Evolutionary conservation across 495 filamentous ascomycete genomes (phyloP).

Genomic region (Hypoxylon subgilvum): DNA sequence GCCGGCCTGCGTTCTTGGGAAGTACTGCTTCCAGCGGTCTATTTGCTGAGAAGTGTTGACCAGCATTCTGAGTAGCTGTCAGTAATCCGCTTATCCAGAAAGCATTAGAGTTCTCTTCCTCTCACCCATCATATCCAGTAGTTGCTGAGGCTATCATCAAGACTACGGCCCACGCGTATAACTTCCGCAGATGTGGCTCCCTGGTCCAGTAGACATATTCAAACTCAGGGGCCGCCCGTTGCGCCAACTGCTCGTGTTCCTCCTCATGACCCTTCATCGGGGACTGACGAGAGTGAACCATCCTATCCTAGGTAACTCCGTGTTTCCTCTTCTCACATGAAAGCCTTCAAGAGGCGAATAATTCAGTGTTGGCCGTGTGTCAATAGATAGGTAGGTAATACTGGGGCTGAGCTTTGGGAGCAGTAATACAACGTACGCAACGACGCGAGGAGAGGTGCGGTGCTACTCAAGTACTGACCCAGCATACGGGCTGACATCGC

Average conservation of each 20-base stretch:
- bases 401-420: too few relatives aligned
- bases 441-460: conserved; percentile 9
- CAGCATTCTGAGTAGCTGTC: conserved; percentile 50
- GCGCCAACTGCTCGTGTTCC: conserved; percentile 46
- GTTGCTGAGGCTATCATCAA: conserved; percentile 69
- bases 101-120: background rate
- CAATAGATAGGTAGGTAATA: background rate
- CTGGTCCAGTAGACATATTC: conserved; percentile 64
- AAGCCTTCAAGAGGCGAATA: background rate
- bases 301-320: background rate
- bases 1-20: conserved; percentile 51
- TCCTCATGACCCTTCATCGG: conserved; percentile 32
- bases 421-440: conserved; percentile 2
- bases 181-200: conserved; percentile 64
- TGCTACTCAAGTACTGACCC: conserved; percentile 19
- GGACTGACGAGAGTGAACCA: conserved; percentile 24
- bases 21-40: conserved; percentile 58
- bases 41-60: conserved; percentile 65
- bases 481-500: background rate
- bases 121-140: conserved; percentile 66
- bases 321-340: background rate
- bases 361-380: background rate
- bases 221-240: conserved; percentile 59
- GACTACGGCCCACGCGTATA: conserved; percentile 61
- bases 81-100: conserved; percentile 5